Base-by-base conservation (phyloP, 179 eudicot genomes). In the Silene vulgaris region DNA sequence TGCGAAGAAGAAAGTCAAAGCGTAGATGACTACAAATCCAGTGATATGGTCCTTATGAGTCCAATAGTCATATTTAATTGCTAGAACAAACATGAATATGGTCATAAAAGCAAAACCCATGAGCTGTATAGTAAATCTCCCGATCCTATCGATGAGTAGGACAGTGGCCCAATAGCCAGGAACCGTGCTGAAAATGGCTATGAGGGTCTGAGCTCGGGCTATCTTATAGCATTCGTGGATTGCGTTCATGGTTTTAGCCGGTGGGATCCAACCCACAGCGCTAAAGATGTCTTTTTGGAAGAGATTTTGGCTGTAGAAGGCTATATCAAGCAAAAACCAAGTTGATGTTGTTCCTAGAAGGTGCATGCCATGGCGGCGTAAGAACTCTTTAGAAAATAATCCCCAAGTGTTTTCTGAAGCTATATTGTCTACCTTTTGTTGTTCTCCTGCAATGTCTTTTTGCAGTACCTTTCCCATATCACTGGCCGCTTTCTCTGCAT, bases 141-240 rank as follows among this genome's bases (percentile, higher is more conserved):
- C 90, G 1, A 87, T 83, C 26, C 69, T 68, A 8, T 88, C 91
- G 4, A 88, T 88, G 2, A 88, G 77, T 12, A 76, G 76, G 8
- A 87, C 88, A 0, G 90, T 87, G 75, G 84, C 72, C 90, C 90
- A 85, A 65, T 87, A 87, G 0, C 90, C 90, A 0, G 90, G 90
- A 59, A 87, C 90, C 11, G 90, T 87, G 65, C 90, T 84, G 26
- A 85, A 82, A 0, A 87, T 75, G 1, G 88, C 89, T 19, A 88
- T 87, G 2, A 88, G 78, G 19, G 88, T 87, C 17, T 87, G 90
- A 0, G 90, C 90, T 17, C 85, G 79, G 0, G 88, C 85, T 0
- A 87, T 83, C 75, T 61, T 83, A 17, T 17, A 83, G 0, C 85
- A 80, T 32, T 87, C 88, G 29, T 83, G 80, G 35, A 85, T 65